Conservation (phyloP, 2,329 filamentous ascomycete species). For the Boeremia lycopersici region DNA sequence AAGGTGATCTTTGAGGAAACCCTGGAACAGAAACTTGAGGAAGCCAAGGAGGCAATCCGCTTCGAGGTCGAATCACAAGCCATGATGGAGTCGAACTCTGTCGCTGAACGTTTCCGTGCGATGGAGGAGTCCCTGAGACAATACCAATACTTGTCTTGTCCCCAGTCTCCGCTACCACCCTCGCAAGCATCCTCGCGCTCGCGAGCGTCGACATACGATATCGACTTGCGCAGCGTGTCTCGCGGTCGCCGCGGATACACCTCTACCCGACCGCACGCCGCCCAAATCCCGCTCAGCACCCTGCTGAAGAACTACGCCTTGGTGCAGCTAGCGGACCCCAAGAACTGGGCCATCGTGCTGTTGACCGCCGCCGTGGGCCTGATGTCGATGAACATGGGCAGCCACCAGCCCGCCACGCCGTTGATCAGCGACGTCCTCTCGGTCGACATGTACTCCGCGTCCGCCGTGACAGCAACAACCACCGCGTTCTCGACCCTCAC, state of each 20-base stretch:
- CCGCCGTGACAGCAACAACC: constrained; percentile 24
- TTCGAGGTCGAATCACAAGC: constrained; percentile 40
- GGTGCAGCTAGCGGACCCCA: constrained; percentile 58
- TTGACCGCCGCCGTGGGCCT: constrained; percentile 53
- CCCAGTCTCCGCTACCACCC: constrained; percentile 15
- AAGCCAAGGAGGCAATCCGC: constrained; percentile 42
- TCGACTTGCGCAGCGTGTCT: constrained; percentile 14
- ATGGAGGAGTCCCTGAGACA: constrained; percentile 38
- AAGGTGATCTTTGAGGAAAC: constrained; percentile 36
- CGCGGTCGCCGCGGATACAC: constrained; percentile 18
- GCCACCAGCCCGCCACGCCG: constrained; percentile 12
- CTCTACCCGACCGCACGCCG: constrained; percentile 19
- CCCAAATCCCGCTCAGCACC: constrained; percentile 58
- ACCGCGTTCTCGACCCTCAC: constrained; percentile 36
- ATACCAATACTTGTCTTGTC: constrained; percentile 18
- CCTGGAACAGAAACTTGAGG: constrained; percentile 36
- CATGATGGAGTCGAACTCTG: constrained; percentile 32
- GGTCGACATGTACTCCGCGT: constrained; percentile 1
- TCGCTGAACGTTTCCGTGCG: constrained; percentile 38
- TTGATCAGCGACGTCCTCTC: constrained; percentile 12
- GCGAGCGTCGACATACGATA: constrained; percentile 5
- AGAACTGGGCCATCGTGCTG: constrained; percentile 58
- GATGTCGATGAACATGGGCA: constrained; percentile 40
- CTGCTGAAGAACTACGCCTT: constrained; percentile 61
- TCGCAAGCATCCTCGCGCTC: constrained; percentile 4